A percentile compares a stretch with the other conserved stretches of the same genome.
Evolutionary conservation across 2,329 filamentous ascomycete genomes (phyloP).

Genomic region (Aspergillus sp.): DNA sequence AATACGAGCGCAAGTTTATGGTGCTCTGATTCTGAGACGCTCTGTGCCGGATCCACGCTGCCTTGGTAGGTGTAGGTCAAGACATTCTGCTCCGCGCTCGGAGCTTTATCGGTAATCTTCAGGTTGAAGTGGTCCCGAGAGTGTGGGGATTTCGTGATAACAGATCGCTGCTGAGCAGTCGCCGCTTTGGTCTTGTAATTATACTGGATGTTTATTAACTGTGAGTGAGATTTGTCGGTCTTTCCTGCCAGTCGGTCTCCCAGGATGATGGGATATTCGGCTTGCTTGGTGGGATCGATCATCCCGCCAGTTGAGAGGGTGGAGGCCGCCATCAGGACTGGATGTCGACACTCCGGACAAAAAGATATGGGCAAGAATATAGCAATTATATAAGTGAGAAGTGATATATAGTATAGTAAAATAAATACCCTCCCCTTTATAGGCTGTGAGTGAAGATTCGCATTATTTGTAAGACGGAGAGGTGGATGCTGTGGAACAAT

Average conservation of each 20-base stretch:
- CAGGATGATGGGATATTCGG: conserved; percentile 48
- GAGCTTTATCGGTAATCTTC: conserved; percentile 43
- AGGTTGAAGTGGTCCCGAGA: conserved; percentile 42
- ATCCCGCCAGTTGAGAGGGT: conserved; percentile 31
- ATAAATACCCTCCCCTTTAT: conserved; percentile 5
- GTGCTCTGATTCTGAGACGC: conserved; percentile 28
- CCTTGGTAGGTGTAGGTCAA: conserved; percentile 43
- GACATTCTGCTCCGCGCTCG: conserved; percentile 37
- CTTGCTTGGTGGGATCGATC: conserved; percentile 47
- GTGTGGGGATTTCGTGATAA: conserved; percentile 34
- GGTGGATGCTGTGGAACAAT: conserved; percentile 5
- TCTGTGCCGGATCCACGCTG: conserved; percentile 38
- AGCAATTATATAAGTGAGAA: conserved; percentile 5
- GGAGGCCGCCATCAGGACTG: conserved; percentile 32
- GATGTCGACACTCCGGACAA: neutral
- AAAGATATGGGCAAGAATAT: neutral
- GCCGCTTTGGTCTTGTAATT: conserved; percentile 48
- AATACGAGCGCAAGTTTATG: conserved; percentile 63
- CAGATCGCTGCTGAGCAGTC: conserved; percentile 38
- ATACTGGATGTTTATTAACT: conserved; percentile 45
- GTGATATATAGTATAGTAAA: conserved; percentile 2
- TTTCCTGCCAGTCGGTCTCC: conserved; percentile 42
- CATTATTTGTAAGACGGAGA: conserved; percentile 15
- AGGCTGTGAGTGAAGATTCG: conserved; percentile 6
- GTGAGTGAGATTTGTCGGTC: conserved; percentile 19